Percentiles rank a stretch among this genome's conserved stretches.
These are phyloP conservation scores for Maudiozyma humilis DNA, from an alignment of 1,139 yeast genomes.

Conservation along the genomic window DNA sequence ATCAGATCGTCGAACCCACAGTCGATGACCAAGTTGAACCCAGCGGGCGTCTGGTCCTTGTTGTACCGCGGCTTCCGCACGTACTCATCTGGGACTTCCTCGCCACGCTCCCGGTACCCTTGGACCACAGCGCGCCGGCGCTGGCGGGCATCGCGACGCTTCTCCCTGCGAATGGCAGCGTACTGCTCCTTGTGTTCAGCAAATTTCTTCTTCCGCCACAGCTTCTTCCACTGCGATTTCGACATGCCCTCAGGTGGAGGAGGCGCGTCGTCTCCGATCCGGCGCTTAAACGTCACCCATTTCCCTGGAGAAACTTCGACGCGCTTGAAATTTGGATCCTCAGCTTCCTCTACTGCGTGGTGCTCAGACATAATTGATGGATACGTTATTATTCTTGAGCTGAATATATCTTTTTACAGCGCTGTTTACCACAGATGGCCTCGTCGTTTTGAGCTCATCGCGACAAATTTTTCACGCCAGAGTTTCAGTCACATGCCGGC, in stretches of 20 bases:
- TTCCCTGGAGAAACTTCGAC: background rate
- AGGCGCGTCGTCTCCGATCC: conserved; percentile 16
- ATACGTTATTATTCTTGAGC: too few relatives aligned
- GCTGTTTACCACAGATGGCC: too few relatives aligned
- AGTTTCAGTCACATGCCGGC: too few relatives aligned
- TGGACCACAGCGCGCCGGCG: conserved; percentile 33
- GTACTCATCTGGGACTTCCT: conserved; percentile 32
- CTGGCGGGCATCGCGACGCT: conserved; percentile 39
- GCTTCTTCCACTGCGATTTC: conserved; percentile 72
- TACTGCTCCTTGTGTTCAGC: conserved; percentile 58
- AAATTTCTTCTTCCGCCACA: conserved; percentile 51
- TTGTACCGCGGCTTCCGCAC: conserved; percentile 33
- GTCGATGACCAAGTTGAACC: conserved; percentile 58
- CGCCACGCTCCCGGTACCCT: conserved; percentile 32
- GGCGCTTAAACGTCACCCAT: background rate
- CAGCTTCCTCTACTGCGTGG: background rate
- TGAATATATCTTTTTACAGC: too few relatives aligned
- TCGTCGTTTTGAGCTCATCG: too few relatives aligned
- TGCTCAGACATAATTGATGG: background rate
- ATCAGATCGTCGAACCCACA: conserved; percentile 87
- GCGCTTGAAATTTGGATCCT: background rate
- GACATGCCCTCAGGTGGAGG: conserved; percentile 76
- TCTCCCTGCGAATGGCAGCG: conserved; percentile 43
- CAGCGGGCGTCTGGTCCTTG: conserved; percentile 38
- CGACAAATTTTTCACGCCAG: background rate